These are phyloP conservation scores for Diaporthe sp. DNA, from an alignment of 2,329 filamentous ascomycete genomes.

Conservation along the genomic window DNA sequence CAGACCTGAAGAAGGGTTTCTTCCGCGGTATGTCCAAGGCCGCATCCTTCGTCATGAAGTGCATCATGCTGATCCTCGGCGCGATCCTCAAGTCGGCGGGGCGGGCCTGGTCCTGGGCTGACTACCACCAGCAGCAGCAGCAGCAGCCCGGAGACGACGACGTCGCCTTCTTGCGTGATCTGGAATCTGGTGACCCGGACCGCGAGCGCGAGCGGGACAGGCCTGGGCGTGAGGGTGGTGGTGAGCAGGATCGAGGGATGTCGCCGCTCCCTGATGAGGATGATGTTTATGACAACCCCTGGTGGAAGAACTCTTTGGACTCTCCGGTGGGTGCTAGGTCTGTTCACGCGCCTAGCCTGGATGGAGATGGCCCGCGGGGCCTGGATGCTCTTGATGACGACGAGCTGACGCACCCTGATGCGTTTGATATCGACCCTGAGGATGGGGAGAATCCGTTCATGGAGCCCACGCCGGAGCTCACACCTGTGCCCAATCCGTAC, in stretches of 20 bases:
- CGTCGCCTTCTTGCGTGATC: neutral
- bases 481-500: neutral
- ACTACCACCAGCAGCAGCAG: too few relatives aligned
- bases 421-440: neutral
- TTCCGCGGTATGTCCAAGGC: neutral
- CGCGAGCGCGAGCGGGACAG: neutral
- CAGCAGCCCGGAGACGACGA: neutral
- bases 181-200: neutral
- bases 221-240: neutral
- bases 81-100: accelerated
- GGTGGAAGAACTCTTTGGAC: neutral
- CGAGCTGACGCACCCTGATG: neutral
- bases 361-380: accelerated
- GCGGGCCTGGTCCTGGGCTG: neutral
- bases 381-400: neutral
- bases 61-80: neutral
- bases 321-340: neutral
- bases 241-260: neutral
- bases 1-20: neutral
- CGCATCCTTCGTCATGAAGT: neutral
- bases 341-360: accelerated
- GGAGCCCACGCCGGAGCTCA: neutral
- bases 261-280: neutral
- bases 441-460: neutral
- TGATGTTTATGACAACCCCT: neutral